A percentile compares a stretch with the other conserved stretches of the same genome.
Evolutionary conservation across 78 protist species (phyloP).

Genomic region (Pelomyxa schiedti): DNA sequence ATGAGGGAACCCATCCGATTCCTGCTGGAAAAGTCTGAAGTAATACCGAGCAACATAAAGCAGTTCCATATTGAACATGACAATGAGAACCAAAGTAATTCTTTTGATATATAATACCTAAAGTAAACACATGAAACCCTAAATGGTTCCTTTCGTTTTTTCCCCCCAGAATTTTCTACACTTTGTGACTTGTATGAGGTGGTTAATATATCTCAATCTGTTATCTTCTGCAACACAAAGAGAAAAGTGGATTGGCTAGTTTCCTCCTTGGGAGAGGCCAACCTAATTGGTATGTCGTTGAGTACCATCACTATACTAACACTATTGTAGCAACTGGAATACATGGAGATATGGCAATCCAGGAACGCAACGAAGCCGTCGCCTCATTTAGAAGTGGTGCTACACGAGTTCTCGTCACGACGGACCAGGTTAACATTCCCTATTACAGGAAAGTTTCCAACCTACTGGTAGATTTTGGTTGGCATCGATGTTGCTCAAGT

Average conservation of each 20-base stretch:
- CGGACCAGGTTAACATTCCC: slow-evolving; percentile 62
- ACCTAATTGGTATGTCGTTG: too few relatives aligned
- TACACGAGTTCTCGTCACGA: slow-evolving; percentile 45
- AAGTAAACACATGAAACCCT: too few relatives aligned
- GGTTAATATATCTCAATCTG: slow-evolving; percentile 48
- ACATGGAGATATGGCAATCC: slow-evolving; percentile 37
- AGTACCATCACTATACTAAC: too few relatives aligned
- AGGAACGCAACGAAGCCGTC: slow-evolving; percentile 25
- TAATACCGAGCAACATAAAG: too few relatives aligned
- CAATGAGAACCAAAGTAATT: too few relatives aligned
- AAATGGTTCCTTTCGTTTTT: too few relatives aligned
- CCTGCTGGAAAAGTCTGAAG: too few relatives aligned
- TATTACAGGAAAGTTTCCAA: too few relatives aligned
- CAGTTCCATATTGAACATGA: too few relatives aligned
- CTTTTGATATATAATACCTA: too few relatives aligned
- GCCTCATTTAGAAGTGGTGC: slow-evolving; percentile 17
- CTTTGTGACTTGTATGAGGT: slow-evolving; percentile 56
- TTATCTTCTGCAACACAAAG: slow-evolving; percentile 71
- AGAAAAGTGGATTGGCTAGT: slow-evolving; percentile 27
- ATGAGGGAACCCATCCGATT: too few relatives aligned
- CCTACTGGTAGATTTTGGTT: too few relatives aligned
- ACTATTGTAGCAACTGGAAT: slow-evolving; percentile 17
- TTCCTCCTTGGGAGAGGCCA: background rate
- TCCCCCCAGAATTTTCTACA: slow-evolving; percentile 42
- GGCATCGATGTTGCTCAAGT: slow-evolving; percentile 54